These are phyloP conservation scores for Echinosophora koreensis DNA, from an alignment of 306 rosid species.

Conservation along the genomic window DNA sequence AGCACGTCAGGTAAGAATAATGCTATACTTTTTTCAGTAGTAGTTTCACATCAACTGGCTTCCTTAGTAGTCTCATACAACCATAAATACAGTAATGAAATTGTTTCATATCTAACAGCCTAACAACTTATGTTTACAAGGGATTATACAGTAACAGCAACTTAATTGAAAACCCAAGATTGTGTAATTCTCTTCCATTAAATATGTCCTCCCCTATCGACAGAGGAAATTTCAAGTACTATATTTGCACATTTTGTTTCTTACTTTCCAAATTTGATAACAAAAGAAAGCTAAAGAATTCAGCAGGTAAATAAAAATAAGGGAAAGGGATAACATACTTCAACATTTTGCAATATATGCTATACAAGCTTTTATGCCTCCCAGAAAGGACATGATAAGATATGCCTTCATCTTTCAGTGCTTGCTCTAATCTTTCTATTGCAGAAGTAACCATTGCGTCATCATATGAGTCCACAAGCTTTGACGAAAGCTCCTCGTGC, in stretches of 20 bases:
- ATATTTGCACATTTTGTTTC: background rate
- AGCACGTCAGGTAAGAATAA: background rate
- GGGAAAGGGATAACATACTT: slow-evolving; percentile 63
- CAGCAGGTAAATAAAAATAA: slow-evolving; percentile 13
- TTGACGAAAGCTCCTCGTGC: slow-evolving; percentile 76
- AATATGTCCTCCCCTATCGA: background rate
- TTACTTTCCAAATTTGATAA: slow-evolving; percentile 4
- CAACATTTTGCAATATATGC: slow-evolving; percentile 86
- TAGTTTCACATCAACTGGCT: background rate
- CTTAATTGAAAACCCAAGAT: background rate
- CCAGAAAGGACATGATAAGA: slow-evolving; percentile 85
- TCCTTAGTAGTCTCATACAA: background rate
- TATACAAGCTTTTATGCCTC: slow-evolving; percentile 92
- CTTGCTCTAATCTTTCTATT: slow-evolving; percentile 63
- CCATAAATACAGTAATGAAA: slow-evolving; percentile 10
- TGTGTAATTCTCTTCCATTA: background rate
- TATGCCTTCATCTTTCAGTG: slow-evolving; percentile 73
- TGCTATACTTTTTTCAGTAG: background rate
- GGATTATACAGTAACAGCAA: slow-evolving; percentile 10
- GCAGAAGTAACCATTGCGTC: slow-evolving; percentile 86
- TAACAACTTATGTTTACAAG: background rate
- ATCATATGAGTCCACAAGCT: slow-evolving; percentile 79
- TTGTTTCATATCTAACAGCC: slow-evolving; percentile 8
- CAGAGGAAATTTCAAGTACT: background rate
- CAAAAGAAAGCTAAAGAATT: background rate